Conservation (phyloP, 1,284 basidiomycete species). For the Leccinum solheimii region DNA sequence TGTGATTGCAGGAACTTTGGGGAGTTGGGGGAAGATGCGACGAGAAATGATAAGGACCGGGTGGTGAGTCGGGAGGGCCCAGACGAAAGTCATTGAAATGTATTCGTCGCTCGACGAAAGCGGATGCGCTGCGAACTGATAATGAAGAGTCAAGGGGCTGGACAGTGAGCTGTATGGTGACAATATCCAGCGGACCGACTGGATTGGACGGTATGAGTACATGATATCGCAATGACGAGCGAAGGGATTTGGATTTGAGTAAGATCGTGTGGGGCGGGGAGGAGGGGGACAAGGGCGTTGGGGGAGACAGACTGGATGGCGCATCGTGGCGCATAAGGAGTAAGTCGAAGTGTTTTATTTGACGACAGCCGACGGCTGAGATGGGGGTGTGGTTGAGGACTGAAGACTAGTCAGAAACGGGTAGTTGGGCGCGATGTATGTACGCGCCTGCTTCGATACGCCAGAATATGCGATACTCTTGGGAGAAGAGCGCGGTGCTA, state of each 20-base stretch:
- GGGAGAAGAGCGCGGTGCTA: constrained; percentile 65
- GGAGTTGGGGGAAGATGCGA: constrained; percentile 23
- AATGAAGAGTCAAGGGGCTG: constrained; percentile 48
- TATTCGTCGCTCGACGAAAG: constrained; percentile 58
- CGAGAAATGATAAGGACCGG: constrained; percentile 23
- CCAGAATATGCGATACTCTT: constrained; percentile 79
- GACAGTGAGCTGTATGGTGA: constrained; percentile 53
- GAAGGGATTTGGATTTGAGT: constrained; percentile 46
- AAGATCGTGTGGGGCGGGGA: constrained; percentile 39
- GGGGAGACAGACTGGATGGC: constrained; percentile 38
- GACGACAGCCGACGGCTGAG: constrained; percentile 62
- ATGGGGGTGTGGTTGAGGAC: constrained; percentile 67
- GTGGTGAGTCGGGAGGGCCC: constrained; percentile 23
- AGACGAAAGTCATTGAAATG: constrained; percentile 43
- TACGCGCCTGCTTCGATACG: constrained; percentile 75
- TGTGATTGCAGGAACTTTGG: constrained; percentile 16
- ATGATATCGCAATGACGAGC: constrained; percentile 49
- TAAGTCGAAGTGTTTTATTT: constrained; percentile 67
- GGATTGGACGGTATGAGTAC: constrained; percentile 46
- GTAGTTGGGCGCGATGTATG: constrained; percentile 12
- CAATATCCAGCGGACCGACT: constrained; percentile 57
- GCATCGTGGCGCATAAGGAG: constrained; percentile 65
- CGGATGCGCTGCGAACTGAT: constrained; percentile 53
- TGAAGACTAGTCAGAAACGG: constrained; percentile 33
- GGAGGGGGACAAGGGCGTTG: constrained; percentile 33